Conservation (phyloP, 179 eudicot genomes). For the Sideroxylon spinosum region DNA sequence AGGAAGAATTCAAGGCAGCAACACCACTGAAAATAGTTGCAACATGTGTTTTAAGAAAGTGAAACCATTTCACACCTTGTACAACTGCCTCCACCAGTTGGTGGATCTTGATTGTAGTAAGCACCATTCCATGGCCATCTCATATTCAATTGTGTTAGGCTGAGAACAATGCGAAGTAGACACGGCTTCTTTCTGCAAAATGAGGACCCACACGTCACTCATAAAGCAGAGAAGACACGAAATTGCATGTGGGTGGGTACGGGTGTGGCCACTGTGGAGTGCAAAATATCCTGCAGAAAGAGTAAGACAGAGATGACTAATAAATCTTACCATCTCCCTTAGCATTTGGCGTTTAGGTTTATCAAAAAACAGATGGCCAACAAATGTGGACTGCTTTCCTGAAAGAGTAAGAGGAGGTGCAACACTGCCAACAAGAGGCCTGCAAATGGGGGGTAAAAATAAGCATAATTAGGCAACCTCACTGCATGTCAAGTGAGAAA, state of each 20-base stretch:
- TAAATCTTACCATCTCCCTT: slow-evolving; percentile 34
- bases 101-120: slow-evolving; percentile 54
- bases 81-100: slow-evolving; percentile 38
- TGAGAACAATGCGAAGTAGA: slow-evolving; percentile 83
- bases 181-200: slow-evolving; percentile 58
- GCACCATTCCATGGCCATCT: slow-evolving; percentile 79
- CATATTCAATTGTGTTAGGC: slow-evolving; percentile 67
- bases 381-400: slow-evolving; percentile 38
- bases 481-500: not conserved
- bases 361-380: slow-evolving; percentile 60
- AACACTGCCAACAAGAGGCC: slow-evolving; percentile 53
- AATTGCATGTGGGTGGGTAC: too few relatives aligned
- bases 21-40: not conserved
- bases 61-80: slow-evolving; percentile 36
- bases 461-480: not conserved
- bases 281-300: too few relatives aligned
- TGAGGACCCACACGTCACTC: too few relatives aligned
- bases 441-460: slow-evolving; percentile 19
- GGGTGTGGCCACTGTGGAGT: too few relatives aligned
- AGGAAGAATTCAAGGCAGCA: not conserved
- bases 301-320: slow-evolving; percentile 2
- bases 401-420: slow-evolving; percentile 22
- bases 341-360: slow-evolving; percentile 36
- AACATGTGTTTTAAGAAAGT: too few relatives aligned
- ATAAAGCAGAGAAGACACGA: too few relatives aligned